Percentiles rank a stretch among this genome's conserved stretches.
Conservation (phyloP, 805 yeast species). For the Ogataea kodamae region DNA sequence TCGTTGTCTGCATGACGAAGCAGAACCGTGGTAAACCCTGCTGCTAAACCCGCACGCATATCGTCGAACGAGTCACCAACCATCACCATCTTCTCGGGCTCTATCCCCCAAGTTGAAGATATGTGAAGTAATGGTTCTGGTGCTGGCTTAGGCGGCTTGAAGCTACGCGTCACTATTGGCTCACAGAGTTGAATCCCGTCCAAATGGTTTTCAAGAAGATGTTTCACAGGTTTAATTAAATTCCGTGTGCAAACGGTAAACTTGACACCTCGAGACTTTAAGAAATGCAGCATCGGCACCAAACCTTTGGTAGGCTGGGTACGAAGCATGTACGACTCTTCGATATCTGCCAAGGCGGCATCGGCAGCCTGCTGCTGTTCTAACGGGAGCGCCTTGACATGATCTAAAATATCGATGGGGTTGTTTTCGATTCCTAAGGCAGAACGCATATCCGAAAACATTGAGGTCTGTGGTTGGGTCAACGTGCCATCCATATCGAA, state of each 20-base stretch:
- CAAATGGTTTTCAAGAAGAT: slow-evolving; percentile 44
- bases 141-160: slow-evolving; percentile 65
- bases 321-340: slow-evolving; percentile 56
- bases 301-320: slow-evolving; percentile 53
- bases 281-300: slow-evolving; percentile 36
- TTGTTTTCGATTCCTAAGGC: slow-evolving; percentile 46
- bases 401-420: slow-evolving; percentile 49
- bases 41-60: slow-evolving; percentile 58
- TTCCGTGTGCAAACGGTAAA: slow-evolving; percentile 66
- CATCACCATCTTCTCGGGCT: slow-evolving; percentile 52
- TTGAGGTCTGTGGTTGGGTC: slow-evolving; percentile 54
- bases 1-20: slow-evolving; percentile 50
- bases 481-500: slow-evolving; percentile 83
- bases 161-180: slow-evolving; percentile 59
- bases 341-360: slow-evolving; percentile 47
- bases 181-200: slow-evolving; percentile 36
- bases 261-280: slow-evolving; percentile 31
- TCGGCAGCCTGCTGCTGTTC: slow-evolving; percentile 44
- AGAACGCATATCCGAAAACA: slow-evolving; percentile 52
- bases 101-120: slow-evolving; percentile 44
- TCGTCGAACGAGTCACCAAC: slow-evolving; percentile 75
- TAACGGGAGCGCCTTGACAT: slow-evolving; percentile 41
- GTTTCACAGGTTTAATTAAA: slow-evolving; percentile 48
- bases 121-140: slow-evolving; percentile 62
- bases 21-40: slow-evolving; percentile 58